phyloP scores from a whole-genome alignment of 495 filamentous ascomycete species.

The Copromyces sp. region DNA sequence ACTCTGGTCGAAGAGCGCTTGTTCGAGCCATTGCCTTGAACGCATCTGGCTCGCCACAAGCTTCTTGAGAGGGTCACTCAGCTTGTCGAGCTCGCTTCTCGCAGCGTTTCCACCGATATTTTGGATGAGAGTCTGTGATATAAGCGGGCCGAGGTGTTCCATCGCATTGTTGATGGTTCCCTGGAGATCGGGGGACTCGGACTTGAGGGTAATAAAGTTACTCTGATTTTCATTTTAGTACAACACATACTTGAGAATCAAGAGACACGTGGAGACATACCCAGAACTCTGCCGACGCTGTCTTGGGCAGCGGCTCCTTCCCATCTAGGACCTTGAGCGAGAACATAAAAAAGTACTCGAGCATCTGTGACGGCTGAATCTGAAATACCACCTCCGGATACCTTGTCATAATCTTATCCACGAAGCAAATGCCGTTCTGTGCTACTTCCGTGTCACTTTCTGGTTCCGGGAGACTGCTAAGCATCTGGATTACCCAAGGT shows the following conservation, averaged over 20 bases:
- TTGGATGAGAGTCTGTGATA: constrained; percentile 49
- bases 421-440: constrained; percentile 64
- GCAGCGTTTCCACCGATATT: constrained; percentile 66
- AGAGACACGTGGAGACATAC: constrained; percentile 29
- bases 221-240: constrained; percentile 26
- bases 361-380: constrained; percentile 35
- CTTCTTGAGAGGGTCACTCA: constrained; percentile 70
- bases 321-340: constrained; percentile 60
- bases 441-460: constrained; percentile 69
- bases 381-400: constrained; percentile 49
- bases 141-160: constrained; percentile 46
- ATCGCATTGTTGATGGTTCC: constrained; percentile 43
- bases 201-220: constrained; percentile 35
- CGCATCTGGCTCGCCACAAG: constrained; percentile 55
- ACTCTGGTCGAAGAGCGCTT: constrained; percentile 38
- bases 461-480: constrained; percentile 53
- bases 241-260: constrained; percentile 12
- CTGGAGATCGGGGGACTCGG: constrained; percentile 31
- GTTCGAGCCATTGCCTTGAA: constrained; percentile 51
- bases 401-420: constrained; percentile 54
- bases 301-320: constrained; percentile 70
- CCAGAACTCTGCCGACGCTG: constrained; percentile 74
- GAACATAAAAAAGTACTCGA: constrained; percentile 69
- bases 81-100: constrained; percentile 65
- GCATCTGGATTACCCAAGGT: constrained; percentile 53